Evolutionary conservation across 345 rosid species (phyloP).

Genomic region (Arabidopsis thaliana): DNA sequence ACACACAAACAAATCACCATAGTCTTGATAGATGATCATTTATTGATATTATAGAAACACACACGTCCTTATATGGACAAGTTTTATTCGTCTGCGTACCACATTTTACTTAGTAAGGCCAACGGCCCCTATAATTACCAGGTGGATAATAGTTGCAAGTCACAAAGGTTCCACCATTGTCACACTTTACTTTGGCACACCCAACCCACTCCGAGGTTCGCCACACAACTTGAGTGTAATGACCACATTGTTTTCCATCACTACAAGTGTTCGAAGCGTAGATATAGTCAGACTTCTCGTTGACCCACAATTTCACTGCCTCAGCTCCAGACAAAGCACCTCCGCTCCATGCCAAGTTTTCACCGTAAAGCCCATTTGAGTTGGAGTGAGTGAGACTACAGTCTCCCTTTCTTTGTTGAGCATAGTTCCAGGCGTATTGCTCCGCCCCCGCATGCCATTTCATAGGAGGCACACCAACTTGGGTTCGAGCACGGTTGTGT

Average conservation of each 20-base stretch:
- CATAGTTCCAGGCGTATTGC: conserved; percentile 42
- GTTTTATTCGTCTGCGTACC: conserved; percentile 10
- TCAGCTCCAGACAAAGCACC: conserved; percentile 32
- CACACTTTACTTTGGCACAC: conserved; percentile 68
- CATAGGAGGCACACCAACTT: conserved; percentile 41
- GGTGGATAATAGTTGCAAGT: conserved; percentile 62
- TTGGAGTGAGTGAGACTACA: conserved; percentile 46
- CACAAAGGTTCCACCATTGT: conserved; percentile 57
- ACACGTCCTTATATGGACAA: conserved; percentile 38
- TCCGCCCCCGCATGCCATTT: conserved; percentile 49
- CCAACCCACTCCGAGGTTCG: conserved; percentile 53
- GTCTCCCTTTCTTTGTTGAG: conserved; percentile 14
- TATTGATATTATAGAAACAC: conserved; percentile 16
- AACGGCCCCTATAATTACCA: conserved; percentile 51
- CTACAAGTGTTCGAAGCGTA: conserved; percentile 24
- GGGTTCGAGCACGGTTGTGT: conserved; percentile 37
- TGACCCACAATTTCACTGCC: conserved; percentile 46
- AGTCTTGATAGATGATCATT: conserved; percentile 27
- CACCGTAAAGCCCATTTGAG: conserved; percentile 48
- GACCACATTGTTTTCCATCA: conserved; percentile 10
- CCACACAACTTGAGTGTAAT: conserved; percentile 75
- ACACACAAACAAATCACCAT: conserved; percentile 24
- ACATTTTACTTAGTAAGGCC: conserved; percentile 45
- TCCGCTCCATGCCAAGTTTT: conserved; percentile 45
- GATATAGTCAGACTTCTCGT: conserved; percentile 27